phyloP scores from a whole-genome alignment of 208 protist species.

The Leptomonas pyrrhocoris region DNA sequence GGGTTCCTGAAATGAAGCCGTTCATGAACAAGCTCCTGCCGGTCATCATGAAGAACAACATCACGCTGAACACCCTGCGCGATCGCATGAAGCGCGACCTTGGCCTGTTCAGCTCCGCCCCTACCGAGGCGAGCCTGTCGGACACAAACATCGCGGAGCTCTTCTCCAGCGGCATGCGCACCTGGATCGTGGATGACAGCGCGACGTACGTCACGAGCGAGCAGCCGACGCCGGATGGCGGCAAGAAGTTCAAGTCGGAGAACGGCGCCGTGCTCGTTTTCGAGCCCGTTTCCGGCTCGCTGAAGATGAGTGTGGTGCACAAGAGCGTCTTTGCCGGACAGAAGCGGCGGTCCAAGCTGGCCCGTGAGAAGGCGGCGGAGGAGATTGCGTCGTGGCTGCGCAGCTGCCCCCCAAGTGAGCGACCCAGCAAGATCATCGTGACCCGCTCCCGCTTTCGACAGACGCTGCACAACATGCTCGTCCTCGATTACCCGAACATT shows the following conservation, averaged over 20 bases:
- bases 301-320: slow-evolving; percentile 99
- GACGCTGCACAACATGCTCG: slow-evolving; percentile 93
- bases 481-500: slow-evolving; percentile 99
- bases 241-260: slow-evolving; percentile 96
- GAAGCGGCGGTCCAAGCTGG: slow-evolving; percentile 99
- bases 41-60: slow-evolving; percentile 99
- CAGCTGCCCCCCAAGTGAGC: slow-evolving; percentile 98
- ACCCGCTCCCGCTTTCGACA: slow-evolving; percentile 98
- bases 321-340: slow-evolving; percentile 99
- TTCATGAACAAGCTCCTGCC: slow-evolving; percentile 97
- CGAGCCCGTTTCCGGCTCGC: slow-evolving; percentile 99
- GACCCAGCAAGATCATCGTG: slow-evolving; percentile 99
- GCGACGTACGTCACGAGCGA: slow-evolving; percentile 99
- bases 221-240: slow-evolving; percentile 99
- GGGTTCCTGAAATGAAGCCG: slow-evolving; percentile 97
- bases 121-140: slow-evolving; percentile 99
- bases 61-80: slow-evolving; percentile 99
- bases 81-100: slow-evolving; percentile 99
- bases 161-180: slow-evolving; percentile 98
- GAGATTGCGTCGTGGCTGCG: slow-evolving; percentile 99
- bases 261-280: slow-evolving; percentile 99
- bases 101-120: slow-evolving; percentile 99
- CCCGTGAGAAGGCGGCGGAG: slow-evolving; percentile 99
- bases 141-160: slow-evolving; percentile 99
- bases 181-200: slow-evolving; percentile 99